Conservation (phyloP, 768 basidiomycete species). For the Tubosaeta sp. region DNA sequence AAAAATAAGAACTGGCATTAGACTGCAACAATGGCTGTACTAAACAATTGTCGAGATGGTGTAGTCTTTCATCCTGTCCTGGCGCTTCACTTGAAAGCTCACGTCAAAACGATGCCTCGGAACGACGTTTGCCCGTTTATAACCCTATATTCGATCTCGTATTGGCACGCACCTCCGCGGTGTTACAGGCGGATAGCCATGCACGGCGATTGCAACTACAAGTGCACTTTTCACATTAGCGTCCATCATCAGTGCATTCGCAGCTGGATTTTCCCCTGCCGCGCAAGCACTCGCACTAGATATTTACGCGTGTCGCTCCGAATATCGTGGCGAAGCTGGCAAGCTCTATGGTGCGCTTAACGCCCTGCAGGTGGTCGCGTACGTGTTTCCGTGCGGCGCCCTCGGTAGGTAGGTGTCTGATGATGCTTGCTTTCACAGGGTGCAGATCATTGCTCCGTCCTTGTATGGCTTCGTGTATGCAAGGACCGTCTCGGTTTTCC, state of each 20-base stretch:
- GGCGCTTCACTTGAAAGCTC: neutral
- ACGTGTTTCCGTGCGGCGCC: slow-evolving; percentile 8
- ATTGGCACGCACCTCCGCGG: slow-evolving; percentile 58
- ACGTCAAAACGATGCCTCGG: slow-evolving; percentile 3
- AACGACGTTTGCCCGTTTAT: slow-evolving; percentile 1
- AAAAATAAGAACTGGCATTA: no score
- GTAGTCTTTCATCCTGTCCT: slow-evolving; percentile 6
- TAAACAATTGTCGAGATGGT: no score
- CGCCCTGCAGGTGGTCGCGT: slow-evolving; percentile 69
- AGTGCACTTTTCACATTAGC: slow-evolving; percentile 49
- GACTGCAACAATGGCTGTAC: no score
- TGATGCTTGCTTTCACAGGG: slow-evolving; percentile 32
- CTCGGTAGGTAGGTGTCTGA: neutral
- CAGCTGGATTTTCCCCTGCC: slow-evolving; percentile 61
- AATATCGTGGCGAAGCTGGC: slow-evolving; percentile 51
- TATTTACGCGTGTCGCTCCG: slow-evolving; percentile 52
- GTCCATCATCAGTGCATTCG: slow-evolving; percentile 51
- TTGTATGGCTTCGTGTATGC: slow-evolving; percentile 70
- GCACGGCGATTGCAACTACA: slow-evolving; percentile 46
- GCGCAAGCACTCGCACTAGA: slow-evolving; percentile 69
- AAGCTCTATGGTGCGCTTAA: slow-evolving; percentile 77
- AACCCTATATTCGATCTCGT: slow-evolving; percentile 64
- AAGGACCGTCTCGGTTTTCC: slow-evolving; percentile 64
- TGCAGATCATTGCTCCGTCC: slow-evolving; percentile 66
- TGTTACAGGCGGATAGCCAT: slow-evolving; percentile 53